Base-by-base conservation (phyloP, 495 filamentous ascomycete species). In the Terfezia claveryi region DNA sequence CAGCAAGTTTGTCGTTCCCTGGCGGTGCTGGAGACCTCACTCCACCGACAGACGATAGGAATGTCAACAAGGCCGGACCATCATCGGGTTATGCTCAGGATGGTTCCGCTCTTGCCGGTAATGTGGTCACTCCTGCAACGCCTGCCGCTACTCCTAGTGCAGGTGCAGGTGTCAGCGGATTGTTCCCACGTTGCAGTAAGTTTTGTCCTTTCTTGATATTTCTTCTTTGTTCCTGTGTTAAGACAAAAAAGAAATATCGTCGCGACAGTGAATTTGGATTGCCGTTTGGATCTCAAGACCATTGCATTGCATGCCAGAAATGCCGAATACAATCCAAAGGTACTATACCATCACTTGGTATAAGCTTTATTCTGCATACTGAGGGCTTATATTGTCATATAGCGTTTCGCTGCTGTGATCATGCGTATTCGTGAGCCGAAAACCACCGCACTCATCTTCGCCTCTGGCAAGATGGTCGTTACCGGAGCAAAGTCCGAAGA, bases 371-470 rank as follows among this genome's bases (percentile, higher is more conserved):
- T 59, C 57, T 67, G 69, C 65, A 63, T 63, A 65, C 58, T 59
- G 55, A 57, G 62, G 65, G 64, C 70, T 74, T 65, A 74, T 63
- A 56, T 68, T 66, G 67, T 62, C 62, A 62, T 67, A 37, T 79
- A 96, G 91, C 91, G 91, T 84, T 98, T 98, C 67, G 91, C 91
- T 54, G 91, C 91, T 67, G 91, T 98, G 56, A 96, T 98, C 73
- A 98, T 98, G 92, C 86, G 91, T 71, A 98, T 98, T 65, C 92
- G 91, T 63, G 91, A 98, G 61, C 91, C 91, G 23, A 98, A 98
- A 75, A 98, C 91, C 2, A 98, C 91, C 10, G 91, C 91, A 1
- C 72, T 98, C 44, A 95, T 98, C 75, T 98, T 98, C 66, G 91
- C 91, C 16, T 89, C 83, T 0, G 91, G 91, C 71, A 98, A 98